Conservation (phyloP, 768 basidiomycete genomes). For the Collybia nuda region DNA sequence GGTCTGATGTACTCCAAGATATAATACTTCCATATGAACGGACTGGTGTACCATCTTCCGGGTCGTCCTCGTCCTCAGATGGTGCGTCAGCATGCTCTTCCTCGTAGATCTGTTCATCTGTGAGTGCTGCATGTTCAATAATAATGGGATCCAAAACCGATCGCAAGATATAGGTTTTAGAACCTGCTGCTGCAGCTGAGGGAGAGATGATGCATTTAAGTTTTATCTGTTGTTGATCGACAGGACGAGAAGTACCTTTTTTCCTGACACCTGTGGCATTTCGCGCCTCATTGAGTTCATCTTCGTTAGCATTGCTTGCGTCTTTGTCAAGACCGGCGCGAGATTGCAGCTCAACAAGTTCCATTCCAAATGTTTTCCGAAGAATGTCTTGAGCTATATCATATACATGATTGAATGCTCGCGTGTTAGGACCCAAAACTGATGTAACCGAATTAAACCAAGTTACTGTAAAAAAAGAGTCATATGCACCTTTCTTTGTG, state of each 20-base stretch:
- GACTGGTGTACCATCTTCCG: slow-evolving; percentile 36
- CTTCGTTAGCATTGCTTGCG: slow-evolving; percentile 34
- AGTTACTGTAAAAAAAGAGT: background rate
- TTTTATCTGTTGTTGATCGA: background rate
- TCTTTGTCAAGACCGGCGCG: slow-evolving; percentile 56
- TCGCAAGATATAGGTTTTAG: slow-evolving; percentile 83
- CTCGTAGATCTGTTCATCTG: slow-evolving; percentile 53
- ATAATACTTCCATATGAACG: slow-evolving; percentile 67
- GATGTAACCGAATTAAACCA: background rate
- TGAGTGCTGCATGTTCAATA: slow-evolving; percentile 58
- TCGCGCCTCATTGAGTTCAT: slow-evolving; percentile 45
- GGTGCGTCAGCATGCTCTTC: slow-evolving; percentile 47
- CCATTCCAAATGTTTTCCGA: slow-evolving; percentile 73
- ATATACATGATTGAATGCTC: slow-evolving; percentile 68
- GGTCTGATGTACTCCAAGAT: slow-evolving; percentile 67
- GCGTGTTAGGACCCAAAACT: slow-evolving; percentile 40
- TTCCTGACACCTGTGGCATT: slow-evolving; percentile 62
- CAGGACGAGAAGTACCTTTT: slow-evolving; percentile 45
- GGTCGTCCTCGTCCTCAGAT: slow-evolving; percentile 50
- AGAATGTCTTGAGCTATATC: slow-evolving; percentile 63
- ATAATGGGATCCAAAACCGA: slow-evolving; percentile 64
- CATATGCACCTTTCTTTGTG: slow-evolving; percentile 67
- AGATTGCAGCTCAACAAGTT: slow-evolving; percentile 75
- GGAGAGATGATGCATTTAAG: background rate
- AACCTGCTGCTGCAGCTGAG: slow-evolving; percentile 53